These are phyloP conservation scores for Pseudocercospora crystallina DNA, from an alignment of 2,329 filamentous ascomycete species.

Conservation along the genomic window DNA sequence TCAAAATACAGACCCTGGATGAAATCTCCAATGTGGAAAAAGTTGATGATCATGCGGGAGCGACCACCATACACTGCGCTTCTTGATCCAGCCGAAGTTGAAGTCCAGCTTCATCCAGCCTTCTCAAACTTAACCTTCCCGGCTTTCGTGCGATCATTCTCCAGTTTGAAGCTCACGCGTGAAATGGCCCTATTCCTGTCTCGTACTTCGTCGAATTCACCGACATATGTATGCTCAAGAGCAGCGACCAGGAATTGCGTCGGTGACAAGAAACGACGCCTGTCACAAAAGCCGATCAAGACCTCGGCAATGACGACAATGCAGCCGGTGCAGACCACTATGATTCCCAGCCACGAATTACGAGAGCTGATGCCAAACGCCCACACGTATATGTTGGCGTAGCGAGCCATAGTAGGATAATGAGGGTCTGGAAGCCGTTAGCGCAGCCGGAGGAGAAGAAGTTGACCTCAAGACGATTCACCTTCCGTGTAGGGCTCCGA, in stretches of 20 bases:
- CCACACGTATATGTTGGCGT: constrained; percentile 25
- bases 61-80: too few species aligned
- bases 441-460: too few species aligned
- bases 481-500: neutral
- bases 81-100: too few species aligned
- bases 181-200: constrained; percentile 21
- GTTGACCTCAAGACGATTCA: too few species aligned
- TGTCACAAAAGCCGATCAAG: constrained; percentile 18
- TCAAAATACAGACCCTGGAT: too few species aligned
- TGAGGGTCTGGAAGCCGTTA: neutral
- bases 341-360: constrained; percentile 22
- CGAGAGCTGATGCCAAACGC: constrained; percentile 25
- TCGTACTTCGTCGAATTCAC: constrained; percentile 23
- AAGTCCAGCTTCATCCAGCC: too few species aligned
- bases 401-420: constrained; percentile 6
- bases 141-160: constrained; percentile 9
- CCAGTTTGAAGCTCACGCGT: constrained; percentile 20
- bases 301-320: constrained; percentile 23
- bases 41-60: too few species aligned
- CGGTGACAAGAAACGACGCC: constrained; percentile 15
- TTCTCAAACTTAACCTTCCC: constrained; percentile 22
- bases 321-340: constrained; percentile 18
- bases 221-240: constrained; percentile 23
- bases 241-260: constrained; percentile 28
- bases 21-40: too few species aligned